Evolutionary conservation across 495 filamentous ascomycete species (phyloP), one percentile per base, ranked within the genome.

Genomic region (Lophiotrema nucula): DNA sequence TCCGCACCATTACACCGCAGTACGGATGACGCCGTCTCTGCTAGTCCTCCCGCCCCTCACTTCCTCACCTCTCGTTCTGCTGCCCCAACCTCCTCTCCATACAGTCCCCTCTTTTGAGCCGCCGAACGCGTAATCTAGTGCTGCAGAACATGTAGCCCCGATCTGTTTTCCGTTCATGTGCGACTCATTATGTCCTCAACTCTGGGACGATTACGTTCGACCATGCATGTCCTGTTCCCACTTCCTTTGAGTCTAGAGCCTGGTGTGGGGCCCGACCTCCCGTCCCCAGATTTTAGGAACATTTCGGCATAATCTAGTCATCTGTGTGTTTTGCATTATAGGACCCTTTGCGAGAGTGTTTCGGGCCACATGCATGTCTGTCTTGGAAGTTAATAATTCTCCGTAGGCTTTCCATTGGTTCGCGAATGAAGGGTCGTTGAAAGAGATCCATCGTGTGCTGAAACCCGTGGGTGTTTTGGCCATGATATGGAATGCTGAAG

Each of bases 401-500:
- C 22, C 41, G 26, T 41, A 56, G 46, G 50, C 50, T 22, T 56
- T 56, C 45, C 51, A 65, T 56, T 65, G 83, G 83, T 88, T 87
- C 67, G 81, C 84, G 22, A 82, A 73, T 43, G 68, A 74, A 11
- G 74, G 77, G 18, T 67, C 84, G 3, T 69, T 88, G 22, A 71
- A 73, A 33, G 79, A 83, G 41, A 82, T 88, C 5, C 74, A 83
- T 53, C 77, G 82, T 35, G 76, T 83, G 0, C 64, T 88, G 25
- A 73, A 67, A 22, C 76, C 77, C 0, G 74, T 73, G 15, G 80
- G 76, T 18, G 65, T 66, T 1, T 70, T 88, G 12, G 84, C 79
- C 3, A 73, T 85, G 68, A 81, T 88, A 16, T 88, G 84, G 80
- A 86, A 87, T 45, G 69, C 83, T 43, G 84, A 87, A 68, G 83